Conservation (phyloP, 257 asterid species). For the Solanum pinnatisectum region DNA sequence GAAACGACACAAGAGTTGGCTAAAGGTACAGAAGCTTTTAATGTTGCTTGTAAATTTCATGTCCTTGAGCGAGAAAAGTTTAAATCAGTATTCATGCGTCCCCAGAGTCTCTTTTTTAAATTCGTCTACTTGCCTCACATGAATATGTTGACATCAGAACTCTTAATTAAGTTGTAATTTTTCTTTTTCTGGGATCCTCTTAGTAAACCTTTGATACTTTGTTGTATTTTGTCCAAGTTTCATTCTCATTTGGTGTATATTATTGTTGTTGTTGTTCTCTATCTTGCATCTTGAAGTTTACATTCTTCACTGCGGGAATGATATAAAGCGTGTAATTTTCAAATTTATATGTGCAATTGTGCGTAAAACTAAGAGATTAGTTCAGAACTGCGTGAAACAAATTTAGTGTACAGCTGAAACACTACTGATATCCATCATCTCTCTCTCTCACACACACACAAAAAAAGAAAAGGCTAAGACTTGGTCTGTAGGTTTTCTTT, state of each 20-base stretch:
- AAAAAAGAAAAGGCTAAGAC: not conserved
- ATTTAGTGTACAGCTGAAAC: not conserved
- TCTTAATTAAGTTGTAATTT: not conserved
- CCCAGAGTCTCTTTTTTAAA: not conserved
- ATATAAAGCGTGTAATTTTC: not conserved
- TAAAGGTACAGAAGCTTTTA: constrained; percentile 42
- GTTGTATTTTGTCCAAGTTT: not conserved
- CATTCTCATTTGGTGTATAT: not conserved
- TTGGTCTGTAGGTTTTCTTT: not conserved
- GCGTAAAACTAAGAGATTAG: not conserved
- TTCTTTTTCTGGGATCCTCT: not conserved
- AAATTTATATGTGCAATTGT: not conserved
- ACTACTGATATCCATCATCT: not conserved
- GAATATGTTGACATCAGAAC: not conserved
- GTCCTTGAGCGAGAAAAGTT: not conserved
- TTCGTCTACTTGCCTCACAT: not conserved
- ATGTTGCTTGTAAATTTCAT: not conserved
- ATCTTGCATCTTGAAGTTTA: not conserved
- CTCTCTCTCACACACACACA: not conserved
- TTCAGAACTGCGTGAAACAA: not conserved
- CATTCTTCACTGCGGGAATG: not conserved
- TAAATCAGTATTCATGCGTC: not conserved
- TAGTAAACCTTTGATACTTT: not conserved
- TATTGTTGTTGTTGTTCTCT: not conserved
- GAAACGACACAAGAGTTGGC: constrained; percentile 88